phyloP scores from a whole-genome alignment of 2,329 filamentous ascomycete genomes.

The Hymenoscyphus albidus region DNA sequence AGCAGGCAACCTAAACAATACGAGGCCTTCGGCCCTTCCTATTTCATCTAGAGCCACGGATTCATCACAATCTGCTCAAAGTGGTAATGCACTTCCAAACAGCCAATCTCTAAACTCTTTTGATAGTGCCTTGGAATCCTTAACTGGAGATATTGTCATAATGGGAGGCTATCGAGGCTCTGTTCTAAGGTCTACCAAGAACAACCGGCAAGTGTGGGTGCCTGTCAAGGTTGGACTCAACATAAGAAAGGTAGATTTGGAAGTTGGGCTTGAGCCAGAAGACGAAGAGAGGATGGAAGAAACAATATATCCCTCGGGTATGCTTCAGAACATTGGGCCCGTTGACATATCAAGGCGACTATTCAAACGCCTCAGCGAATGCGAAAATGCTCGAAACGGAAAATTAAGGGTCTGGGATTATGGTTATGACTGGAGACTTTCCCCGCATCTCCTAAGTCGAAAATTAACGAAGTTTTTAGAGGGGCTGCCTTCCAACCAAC shows the following conservation, averaged over 20 bases:
- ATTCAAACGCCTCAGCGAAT: slow-evolving; percentile 71
- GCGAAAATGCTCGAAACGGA: slow-evolving; percentile 67
- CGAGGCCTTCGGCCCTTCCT: slow-evolving; percentile 16
- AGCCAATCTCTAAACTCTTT: slow-evolving; percentile 43
- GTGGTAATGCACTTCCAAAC: slow-evolving; percentile 31
- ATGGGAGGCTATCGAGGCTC: slow-evolving; percentile 90
- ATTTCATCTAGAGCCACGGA: slow-evolving; percentile 20
- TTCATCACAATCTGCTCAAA: slow-evolving; percentile 19
- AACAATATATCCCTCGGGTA: slow-evolving; percentile 78
- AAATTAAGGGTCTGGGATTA: slow-evolving; percentile 81
- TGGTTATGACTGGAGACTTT: slow-evolving; percentile 91
- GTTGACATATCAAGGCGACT: slow-evolving; percentile 84
- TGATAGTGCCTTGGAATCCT: slow-evolving; percentile 55
- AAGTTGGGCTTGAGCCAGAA: slow-evolving; percentile 75
- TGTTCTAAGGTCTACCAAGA: slow-evolving; percentile 76
- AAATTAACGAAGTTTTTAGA: slow-evolving; percentile 72
- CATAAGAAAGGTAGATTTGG: slow-evolving; percentile 84
- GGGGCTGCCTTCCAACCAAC: slow-evolving; percentile 68
- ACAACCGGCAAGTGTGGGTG: slow-evolving; percentile 87
- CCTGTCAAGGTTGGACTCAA: slow-evolving; percentile 91
- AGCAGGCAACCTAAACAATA: slow-evolving; percentile 23
- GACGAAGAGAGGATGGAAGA: slow-evolving; percentile 82
- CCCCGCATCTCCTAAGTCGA: slow-evolving; percentile 69
- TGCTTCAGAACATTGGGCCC: slow-evolving; percentile 87
- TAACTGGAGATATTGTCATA: slow-evolving; percentile 82